These are phyloP conservation scores for Neonectria sp. DNA, from an alignment of 2,329 filamentous ascomycete species.

Conservation along the genomic window DNA sequence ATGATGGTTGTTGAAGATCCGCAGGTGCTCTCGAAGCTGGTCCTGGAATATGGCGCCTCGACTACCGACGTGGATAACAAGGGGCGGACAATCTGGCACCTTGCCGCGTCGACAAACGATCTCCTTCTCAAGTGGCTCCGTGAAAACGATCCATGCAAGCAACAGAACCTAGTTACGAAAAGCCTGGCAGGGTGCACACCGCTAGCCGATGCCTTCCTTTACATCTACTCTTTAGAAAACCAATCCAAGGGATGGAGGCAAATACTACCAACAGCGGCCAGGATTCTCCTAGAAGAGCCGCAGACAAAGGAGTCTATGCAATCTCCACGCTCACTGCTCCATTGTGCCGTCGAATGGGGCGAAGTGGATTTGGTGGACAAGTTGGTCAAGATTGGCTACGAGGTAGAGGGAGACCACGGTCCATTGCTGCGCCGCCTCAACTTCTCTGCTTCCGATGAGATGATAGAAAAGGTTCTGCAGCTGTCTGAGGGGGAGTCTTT, in stretches of 20 bases:
- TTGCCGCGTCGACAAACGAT: conserved; percentile 53
- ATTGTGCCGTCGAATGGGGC: conserved; percentile 49
- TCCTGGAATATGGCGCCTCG: conserved; percentile 43
- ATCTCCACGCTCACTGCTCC: conserved; percentile 17
- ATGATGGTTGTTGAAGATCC: conserved; percentile 52
- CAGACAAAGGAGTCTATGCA: conserved; percentile 13
- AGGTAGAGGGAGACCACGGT: neutral
- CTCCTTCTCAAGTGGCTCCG: conserved; percentile 50
- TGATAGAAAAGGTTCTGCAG: conserved; percentile 45
- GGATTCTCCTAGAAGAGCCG: conserved; percentile 36
- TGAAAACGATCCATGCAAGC: conserved; percentile 47
- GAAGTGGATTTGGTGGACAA: conserved; percentile 38
- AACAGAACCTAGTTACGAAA: conserved; percentile 45
- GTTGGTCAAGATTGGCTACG: conserved; percentile 37
- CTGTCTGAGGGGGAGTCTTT: conserved; percentile 36
- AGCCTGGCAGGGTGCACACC: conserved; percentile 48
- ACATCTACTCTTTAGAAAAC: conserved; percentile 17
- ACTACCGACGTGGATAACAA: conserved; percentile 50
- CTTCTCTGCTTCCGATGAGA: conserved; percentile 36
- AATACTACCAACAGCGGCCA: conserved; percentile 27
- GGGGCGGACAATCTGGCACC: conserved; percentile 57
- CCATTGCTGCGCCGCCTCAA: conserved; percentile 43
- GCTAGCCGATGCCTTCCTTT: conserved; percentile 50
- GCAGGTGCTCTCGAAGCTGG: conserved; percentile 45
- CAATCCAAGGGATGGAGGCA: conserved; percentile 5